Evolutionary conservation across 768 basidiomycete species (phyloP), one percentile per base, ranked within the genome.

Genomic region (Suillus bovinus): DNA sequence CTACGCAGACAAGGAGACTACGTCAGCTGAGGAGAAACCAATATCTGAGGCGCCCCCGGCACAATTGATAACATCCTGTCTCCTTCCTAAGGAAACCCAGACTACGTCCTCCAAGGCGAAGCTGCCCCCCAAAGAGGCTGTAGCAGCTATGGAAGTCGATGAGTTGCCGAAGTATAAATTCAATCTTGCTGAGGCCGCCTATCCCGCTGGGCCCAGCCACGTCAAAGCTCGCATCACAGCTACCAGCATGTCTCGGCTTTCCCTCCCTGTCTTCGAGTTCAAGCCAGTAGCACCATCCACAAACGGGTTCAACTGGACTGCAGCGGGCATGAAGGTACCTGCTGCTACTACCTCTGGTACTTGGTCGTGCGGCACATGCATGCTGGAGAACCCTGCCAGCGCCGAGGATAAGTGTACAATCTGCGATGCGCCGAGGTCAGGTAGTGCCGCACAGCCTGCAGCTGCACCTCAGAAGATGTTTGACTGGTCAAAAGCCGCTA

Each of bases 351-450:
- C 69, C 14, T 63, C 62, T 6, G 69, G 66, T 52, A 67, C 64
- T n/a, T 91, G 90, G 90, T 82, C 66, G 17, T 92, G 90, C 69
- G 73, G 71, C 0, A 66, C 71, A 4, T 93, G 91, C 63, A 76
- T 74, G 70, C 67, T 81, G 39, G 68, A 69, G 55, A 83, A 80
- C 60, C 70, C 78, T 4, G 74, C 67, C 4, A 68, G 66, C 27
- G 79, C 73, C 17, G 73, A 66, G 54, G 78, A 79, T 36, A 82
- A 83, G 64, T 84, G 84, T 64, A 73, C 71, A 5, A 61, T 81
- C 11, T 84, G 83, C 60, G 82, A 82, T 29, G 65, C 76, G 1
- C 78, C 76, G 0, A 73, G 74, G 44, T 73, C 66, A 39, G 68
- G 59, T 67, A 55, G 67, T n/a, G 27, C 69, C 3, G 57, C 74